Evolutionary conservation across 768 basidiomycete species (phyloP), one percentile per base, ranked within the genome.

Genomic region (Pholiota molesta): DNA sequence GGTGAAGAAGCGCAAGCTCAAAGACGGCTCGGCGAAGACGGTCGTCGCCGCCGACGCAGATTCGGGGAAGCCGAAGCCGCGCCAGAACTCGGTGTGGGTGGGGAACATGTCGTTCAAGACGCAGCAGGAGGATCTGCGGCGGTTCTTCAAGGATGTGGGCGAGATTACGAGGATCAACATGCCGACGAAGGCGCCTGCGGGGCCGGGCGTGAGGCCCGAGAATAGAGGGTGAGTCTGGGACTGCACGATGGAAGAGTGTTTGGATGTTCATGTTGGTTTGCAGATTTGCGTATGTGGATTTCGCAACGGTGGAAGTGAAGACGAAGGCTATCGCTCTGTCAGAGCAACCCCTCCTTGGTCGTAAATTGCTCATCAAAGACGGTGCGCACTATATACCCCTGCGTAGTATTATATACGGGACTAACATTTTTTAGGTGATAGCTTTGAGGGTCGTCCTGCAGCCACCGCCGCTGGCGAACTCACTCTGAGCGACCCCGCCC

Each of bases 231-330:
- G 58, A 67, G 88, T 79, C 31, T 62, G 55, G 21, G 26, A 17
- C 66, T 71, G 67, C 66, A 57, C 49, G 63, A 33, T 23, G 33
- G 29, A 37, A 13, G 55, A 62, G 31, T 2, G 10, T 42, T 52
- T 60, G 17, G 19, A 17, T 28, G n/a, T 56, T 60, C 26, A 63
- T 28, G 59, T 3, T 28, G 35, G 23, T 40, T 26, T 49, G 61
- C 61, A 98, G 97, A 40, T 99, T 95, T 74, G 97, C 97, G 39
- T 98, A 98, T 77, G 91, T 99, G 61, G 97, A 99, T 76, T 97
- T 99, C 72, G 83, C 86, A 2, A 89, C 89, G 1, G 76, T 83
- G 0, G 92, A 95, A 33, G 87, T 85, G 13, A 92, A 97, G 71
- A 71, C 69, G 3, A 77, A 82, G 45, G 97, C 95, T 31, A 91